Evolutionary conservation across 1,284 basidiomycete species (phyloP).

Genomic region (Inonotus obliquus): DNA sequence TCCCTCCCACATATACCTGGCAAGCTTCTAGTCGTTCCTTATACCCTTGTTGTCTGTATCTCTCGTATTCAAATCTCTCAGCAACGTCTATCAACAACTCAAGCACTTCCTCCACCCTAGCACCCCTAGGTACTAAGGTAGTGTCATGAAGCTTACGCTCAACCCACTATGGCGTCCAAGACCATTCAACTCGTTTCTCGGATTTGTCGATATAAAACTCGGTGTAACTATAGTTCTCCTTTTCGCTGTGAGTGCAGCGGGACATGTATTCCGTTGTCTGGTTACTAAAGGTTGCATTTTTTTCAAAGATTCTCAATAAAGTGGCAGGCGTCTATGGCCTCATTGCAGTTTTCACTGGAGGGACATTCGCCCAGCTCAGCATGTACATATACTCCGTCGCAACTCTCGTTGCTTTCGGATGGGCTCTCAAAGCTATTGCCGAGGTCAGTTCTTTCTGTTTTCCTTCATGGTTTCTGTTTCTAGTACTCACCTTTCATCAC

Average conservation of each 20-base stretch:
- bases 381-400: conserved; percentile 91
- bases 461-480: no score
- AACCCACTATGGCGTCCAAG: conserved; percentile 75
- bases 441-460: conserved; percentile 49
- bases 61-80: neutral
- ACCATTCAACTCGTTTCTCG: conserved; percentile 78
- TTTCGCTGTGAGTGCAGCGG: conserved; percentile 65
- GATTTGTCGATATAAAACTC: conserved; percentile 84
- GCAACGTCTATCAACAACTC: no score
- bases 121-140: neutral
- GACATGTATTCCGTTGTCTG: conserved; percentile 1
- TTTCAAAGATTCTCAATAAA: conserved; percentile 85
- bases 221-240: conserved; percentile 82
- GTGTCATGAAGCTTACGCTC: conserved; percentile 69
- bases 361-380: conserved; percentile 85
- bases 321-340: conserved; percentile 97
- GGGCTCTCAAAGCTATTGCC: conserved; percentile 84
- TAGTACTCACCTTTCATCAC: conserved; percentile 31
- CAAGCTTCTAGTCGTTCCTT: conserved; percentile 5
- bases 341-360: conserved; percentile 85
- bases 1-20: conserved; percentile 21
- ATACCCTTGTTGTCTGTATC: neutral
- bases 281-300: neutral
- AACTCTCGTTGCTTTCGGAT: conserved; percentile 77
- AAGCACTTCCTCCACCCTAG: neutral